Conservation (phyloP, 2,329 filamentous ascomycete species). For the Colletotrichum sp. region DNA sequence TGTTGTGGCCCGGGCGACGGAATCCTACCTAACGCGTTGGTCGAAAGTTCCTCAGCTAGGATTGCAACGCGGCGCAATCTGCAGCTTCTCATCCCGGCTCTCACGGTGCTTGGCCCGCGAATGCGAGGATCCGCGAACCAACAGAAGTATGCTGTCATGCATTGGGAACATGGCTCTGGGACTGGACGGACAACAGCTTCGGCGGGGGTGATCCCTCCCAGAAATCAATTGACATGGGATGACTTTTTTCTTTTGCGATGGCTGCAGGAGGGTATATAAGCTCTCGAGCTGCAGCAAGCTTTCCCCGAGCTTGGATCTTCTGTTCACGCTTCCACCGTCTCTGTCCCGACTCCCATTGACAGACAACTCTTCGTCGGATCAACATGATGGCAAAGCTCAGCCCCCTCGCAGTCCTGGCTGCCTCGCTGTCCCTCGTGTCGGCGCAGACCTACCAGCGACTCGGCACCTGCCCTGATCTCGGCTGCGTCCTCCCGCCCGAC, state of each 20-base stretch:
- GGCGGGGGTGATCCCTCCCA: background rate
- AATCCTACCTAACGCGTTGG: slow-evolving; percentile 9
- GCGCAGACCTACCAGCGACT: slow-evolving; percentile 66
- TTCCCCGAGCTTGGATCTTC: background rate
- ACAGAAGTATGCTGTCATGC: slow-evolving; percentile 5
- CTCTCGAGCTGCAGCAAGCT: slow-evolving; percentile 7
- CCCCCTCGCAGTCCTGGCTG: slow-evolving; percentile 35
- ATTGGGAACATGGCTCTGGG: background rate
- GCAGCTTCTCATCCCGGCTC: background rate
- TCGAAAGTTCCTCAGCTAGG: slow-evolving; percentile 1
- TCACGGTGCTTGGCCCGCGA: background rate
- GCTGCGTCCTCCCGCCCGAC: slow-evolving; percentile 65
- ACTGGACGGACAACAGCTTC: background rate
- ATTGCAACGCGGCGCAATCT: background rate
- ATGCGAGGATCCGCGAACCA: slow-evolving; percentile 10
- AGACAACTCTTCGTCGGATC: slow-evolving; percentile 9
- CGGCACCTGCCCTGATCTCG: slow-evolving; percentile 62
- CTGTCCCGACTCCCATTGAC: background rate
- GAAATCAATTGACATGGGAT: background rate
- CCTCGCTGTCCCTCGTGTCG: slow-evolving; percentile 43
- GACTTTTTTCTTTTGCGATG: background rate
- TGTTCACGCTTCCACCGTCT: background rate
- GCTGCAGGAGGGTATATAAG: slow-evolving; percentile 13
- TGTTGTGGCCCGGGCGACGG: background rate
- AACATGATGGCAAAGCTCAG: slow-evolving; percentile 42